Evolutionary conservation across 768 basidiomycete genomes (phyloP).

Genomic region (Lactarius pseudohatsudake): DNA sequence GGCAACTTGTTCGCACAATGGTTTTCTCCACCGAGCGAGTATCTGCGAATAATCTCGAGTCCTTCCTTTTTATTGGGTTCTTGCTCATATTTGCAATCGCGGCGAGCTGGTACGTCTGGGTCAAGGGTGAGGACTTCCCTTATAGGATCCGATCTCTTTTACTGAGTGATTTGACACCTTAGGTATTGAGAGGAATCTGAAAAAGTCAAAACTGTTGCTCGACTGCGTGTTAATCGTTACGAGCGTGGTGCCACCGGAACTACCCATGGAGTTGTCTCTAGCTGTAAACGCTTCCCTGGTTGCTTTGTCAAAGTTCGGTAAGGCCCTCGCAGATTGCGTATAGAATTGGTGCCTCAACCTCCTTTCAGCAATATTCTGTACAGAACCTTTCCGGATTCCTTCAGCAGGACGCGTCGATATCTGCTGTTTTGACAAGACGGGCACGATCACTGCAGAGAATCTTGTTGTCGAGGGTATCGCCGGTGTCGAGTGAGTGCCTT

Average conservation of each 20-base stretch:
- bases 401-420: constrained; percentile 94
- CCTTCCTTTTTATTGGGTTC: constrained; percentile 98
- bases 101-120: constrained; percentile 98
- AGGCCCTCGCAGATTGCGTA: constrained; percentile 32
- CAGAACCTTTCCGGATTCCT: constrained; percentile 98
- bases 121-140: constrained; percentile 63
- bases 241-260: constrained; percentile 94
- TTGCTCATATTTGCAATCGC: constrained; percentile 96
- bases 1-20: constrained; percentile 97
- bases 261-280: constrained; percentile 96
- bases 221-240: constrained; percentile 97
- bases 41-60: constrained; percentile 93
- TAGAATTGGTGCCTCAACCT: not conserved
- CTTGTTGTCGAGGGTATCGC: constrained; percentile 92
- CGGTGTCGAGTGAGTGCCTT: constrained; percentile 73
- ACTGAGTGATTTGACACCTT: not conserved
- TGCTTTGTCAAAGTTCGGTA: constrained; percentile 89
- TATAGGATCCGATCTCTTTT: not conserved
- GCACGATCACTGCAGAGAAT: constrained; percentile 96
- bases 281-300: constrained; percentile 96
- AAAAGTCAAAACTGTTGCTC: constrained; percentile 91
- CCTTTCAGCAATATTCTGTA: constrained; percentile 89
- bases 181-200: constrained; percentile 90
- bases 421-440: constrained; percentile 99
- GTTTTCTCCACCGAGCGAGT: constrained; percentile 97